These are phyloP conservation scores for Claviceps monticola DNA, from an alignment of 2,329 filamentous ascomycete genomes.

Conservation along the genomic window DNA sequence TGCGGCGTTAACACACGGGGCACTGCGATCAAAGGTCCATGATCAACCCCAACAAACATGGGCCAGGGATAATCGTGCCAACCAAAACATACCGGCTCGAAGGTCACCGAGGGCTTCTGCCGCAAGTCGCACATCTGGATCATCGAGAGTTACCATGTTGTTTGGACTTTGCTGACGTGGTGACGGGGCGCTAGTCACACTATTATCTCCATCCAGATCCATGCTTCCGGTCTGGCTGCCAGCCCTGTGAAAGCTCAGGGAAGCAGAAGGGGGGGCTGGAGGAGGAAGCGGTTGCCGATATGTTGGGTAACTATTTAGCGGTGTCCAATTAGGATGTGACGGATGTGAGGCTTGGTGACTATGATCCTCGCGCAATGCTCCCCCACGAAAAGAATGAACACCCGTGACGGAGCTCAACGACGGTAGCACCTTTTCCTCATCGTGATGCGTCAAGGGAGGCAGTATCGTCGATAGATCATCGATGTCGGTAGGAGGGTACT, in stretches of 20 bases:
- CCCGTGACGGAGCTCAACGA: slow-evolving; percentile 23
- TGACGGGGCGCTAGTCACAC: slow-evolving; percentile 27
- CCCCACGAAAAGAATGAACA: slow-evolving; percentile 13
- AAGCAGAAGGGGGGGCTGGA: slow-evolving; percentile 9
- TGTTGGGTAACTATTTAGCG: slow-evolving; percentile 33
- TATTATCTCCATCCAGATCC: slow-evolving; percentile 31
- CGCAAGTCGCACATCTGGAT: slow-evolving; percentile 54
- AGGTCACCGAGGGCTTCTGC: slow-evolving; percentile 65
- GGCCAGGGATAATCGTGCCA: neutral
- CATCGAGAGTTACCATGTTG: slow-evolving; percentile 43
- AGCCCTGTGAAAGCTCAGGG: slow-evolving; percentile 17
- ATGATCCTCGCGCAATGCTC: slow-evolving; percentile 9
- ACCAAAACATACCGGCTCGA: slow-evolving; percentile 41
- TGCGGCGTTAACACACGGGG: neutral
- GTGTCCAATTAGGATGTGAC: slow-evolving; percentile 28
- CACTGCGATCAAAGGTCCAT: neutral
- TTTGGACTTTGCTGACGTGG: slow-evolving; percentile 29
- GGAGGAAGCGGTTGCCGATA: slow-evolving; percentile 20
- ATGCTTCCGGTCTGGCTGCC: slow-evolving; percentile 31
- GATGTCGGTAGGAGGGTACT: slow-evolving; percentile 11
- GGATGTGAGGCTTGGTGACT: slow-evolving; percentile 10
- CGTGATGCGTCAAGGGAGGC: slow-evolving; percentile 12
- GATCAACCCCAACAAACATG: neutral
- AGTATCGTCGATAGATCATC: slow-evolving; percentile 16
- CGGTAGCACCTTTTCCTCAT: slow-evolving; percentile 20